Evolutionary conservation across 305 asterid genomes (phyloP), one percentile per base, ranked within the genome.

Genomic region (Fraxinus xanthoxyloides): DNA sequence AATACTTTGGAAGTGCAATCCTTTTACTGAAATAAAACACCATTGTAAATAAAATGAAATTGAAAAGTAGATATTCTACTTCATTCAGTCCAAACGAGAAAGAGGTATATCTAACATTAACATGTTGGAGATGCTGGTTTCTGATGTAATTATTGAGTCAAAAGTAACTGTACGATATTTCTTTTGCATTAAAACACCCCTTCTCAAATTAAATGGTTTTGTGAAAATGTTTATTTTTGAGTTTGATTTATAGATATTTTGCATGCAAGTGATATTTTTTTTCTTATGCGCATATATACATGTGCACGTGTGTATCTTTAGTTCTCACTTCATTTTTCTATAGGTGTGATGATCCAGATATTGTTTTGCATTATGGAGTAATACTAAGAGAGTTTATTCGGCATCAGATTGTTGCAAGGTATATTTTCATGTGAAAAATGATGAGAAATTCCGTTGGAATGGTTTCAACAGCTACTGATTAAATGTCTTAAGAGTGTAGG

Each of bases 391-490:
- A 89, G 79, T 89, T 89, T 36, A 87, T 89, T 79, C 88, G 92
- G 56, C 90, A 89, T 86, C 92, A 89, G 74, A 77, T 48, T 76
- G 92, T 89, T 84, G 90, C 90, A 63, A 86, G 86, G 90, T 87
- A 80, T 75, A 21, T n/a, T 31, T n/a, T 56, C 7, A 28, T 5
- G 21, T 0, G 34, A 28, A 13, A 65, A 65, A n/a, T 28, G 35
- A 65, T 67, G 73, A 67, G 74, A 28, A 63, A 67, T 31, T 17
- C 76, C 26, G 15, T 56, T 32, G 28, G 32, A 12, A 63, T 7
- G 13, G 10, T 59, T 23, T 59, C 13, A 59, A 59, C 3, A 51
- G 15, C 38, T 74, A 1, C 32, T 12, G 32, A n/a, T 36, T 56
- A 19, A 56, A 7, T 19, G 4, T 7, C 28, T 56, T 2, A n/a